Base-by-base conservation (phyloP, 1,284 basidiomycete species). In the Sporisorium graminicola region DNA sequence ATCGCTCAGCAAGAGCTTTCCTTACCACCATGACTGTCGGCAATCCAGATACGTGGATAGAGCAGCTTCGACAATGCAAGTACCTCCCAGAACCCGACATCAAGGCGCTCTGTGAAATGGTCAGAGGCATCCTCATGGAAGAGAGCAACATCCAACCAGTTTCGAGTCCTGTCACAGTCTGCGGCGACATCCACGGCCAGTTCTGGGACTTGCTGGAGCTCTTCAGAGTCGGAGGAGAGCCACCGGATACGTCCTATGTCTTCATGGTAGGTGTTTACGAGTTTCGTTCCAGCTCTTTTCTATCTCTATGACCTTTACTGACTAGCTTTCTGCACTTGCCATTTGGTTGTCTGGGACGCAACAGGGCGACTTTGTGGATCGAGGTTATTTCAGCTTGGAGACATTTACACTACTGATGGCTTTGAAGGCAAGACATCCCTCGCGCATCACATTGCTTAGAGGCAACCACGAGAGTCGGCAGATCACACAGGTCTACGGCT, bases 401-500 rank as follows among this genome's bases (percentile, higher is more conserved):
- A 98, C 95, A 0, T 91, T 98, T 10, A 95, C 94, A 13, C 87
- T 98, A 63, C 86, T 98, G 46, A 87, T 98, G 65, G 94, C 92
- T 0, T 88, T 96, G 70, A 98, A 98, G 87, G 95, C 94, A 50
- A 90, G 94, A 84, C 96, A 95, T 87, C 95, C 95, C 8, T 94
- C 97, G 86, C 91, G 91, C 78, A 92, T 98, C 64, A 97, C 94
- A 0, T 87, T 98, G 4, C 88, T 98, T 13, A 89, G 95, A 67
- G 95, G 95, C 50, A 98, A 98, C 86, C 96, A 98, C 85, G 96
- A 98, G 86, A 93, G 92, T 81, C 88, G 96, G 77, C 95, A 98
- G 85, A 98, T 98, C 80, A 98, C 96, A 1, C 95, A 98, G 83
- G 95, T 98, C 2, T 98, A 98, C 77, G 95, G 95, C 16, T 98